Base-by-base conservation (phyloP, 176 grass and related monocot genomes). In the Eragrostis nindensis region DNA sequence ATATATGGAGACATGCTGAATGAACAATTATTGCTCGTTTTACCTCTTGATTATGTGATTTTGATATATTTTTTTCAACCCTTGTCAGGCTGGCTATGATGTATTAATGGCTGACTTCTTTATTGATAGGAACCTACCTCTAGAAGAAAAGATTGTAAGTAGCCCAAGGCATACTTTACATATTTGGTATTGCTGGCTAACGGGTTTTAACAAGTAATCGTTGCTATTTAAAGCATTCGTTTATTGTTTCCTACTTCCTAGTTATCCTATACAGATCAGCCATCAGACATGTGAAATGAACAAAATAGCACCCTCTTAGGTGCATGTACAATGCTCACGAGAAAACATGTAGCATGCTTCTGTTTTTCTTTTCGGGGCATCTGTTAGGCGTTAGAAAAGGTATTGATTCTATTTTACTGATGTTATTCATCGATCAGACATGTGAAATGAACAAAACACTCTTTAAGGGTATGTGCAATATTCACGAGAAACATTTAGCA, bases 91-190 rank as follows among this genome's bases (percentile, higher is more conserved):
- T 81, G 96, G 96, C 70, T 99, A 99, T 80, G 84, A 93, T 91
- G 68, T 95, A 84, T 80, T 95, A 69, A 91, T 99, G 96, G 41
- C 82, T 41, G 96, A 99, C 88, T 99, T 99, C 82, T 91, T 92
- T 77, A 90, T 99, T 63, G 63, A 87, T 68, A 95, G 92, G 78
- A 91, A 82, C 60, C 63, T 90, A 38, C 76, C 90, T 91, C 61
- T 73, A 86, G 78, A 86, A 72, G 90, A 99, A 78, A 99, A 84
- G 79, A 95, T 95, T 86, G 96, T 95, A 86, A 99, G 92, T 91
- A 73, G 18, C 32, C 70, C 13, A 36, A 63, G 55, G 7, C 55
- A 65, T 83, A 53, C 19, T 24, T 27, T 69, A 46, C 66, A 32
- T 66, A 17, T 21, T 85, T 18, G 53, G 13, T 55, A 54, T 69